Evolutionary conservation across 495 filamentous ascomycete species (phyloP).

Genomic region (Aspergillus coremiiformis): DNA sequence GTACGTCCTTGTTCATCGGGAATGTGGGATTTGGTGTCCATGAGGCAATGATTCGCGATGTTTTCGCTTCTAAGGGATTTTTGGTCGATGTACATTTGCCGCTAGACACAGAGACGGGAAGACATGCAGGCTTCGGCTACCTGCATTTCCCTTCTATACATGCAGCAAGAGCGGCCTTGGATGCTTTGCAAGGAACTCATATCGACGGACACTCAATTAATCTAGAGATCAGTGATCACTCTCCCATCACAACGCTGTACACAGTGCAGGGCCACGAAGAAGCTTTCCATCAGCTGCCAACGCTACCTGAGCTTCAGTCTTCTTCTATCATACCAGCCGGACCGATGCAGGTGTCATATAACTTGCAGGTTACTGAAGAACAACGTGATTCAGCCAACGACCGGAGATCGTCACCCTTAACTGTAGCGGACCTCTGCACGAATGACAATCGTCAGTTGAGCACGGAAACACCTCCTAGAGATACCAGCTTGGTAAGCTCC

Average conservation of each 20-base stretch:
- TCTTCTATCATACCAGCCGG: not conserved
- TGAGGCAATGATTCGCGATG: slow-evolving; percentile 61
- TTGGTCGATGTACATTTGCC: slow-evolving; percentile 75
- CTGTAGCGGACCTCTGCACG: slow-evolving; percentile 2
- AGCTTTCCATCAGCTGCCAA: not conserved
- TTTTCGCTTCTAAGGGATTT: slow-evolving; percentile 65
- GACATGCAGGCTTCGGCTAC: slow-evolving; percentile 90
- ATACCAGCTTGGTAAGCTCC: not conserved
- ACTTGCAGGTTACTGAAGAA: not conserved
- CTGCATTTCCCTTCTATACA: slow-evolving; percentile 68
- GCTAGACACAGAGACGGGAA: slow-evolving; percentile 71
- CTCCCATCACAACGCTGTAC: slow-evolving; percentile 18
- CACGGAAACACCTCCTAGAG: not conserved
- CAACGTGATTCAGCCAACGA: not conserved
- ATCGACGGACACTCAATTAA: slow-evolving; percentile 78
- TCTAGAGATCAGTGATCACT: slow-evolving; percentile 66
- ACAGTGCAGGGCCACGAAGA: slow-evolving; percentile 1
- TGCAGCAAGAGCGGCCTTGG: slow-evolving; percentile 69
- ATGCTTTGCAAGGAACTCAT: slow-evolving; percentile 62
- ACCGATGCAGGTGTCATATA: not conserved
- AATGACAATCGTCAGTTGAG: not conserved
- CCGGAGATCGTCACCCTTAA: not conserved
- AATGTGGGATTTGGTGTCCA: slow-evolving; percentile 82
- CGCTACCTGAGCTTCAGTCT: slow-evolving; percentile 1
- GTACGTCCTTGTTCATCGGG: slow-evolving; percentile 83